phyloP scores from a whole-genome alignment of 169 alveolate genomes.

The Plasmodium fragile region DNA sequence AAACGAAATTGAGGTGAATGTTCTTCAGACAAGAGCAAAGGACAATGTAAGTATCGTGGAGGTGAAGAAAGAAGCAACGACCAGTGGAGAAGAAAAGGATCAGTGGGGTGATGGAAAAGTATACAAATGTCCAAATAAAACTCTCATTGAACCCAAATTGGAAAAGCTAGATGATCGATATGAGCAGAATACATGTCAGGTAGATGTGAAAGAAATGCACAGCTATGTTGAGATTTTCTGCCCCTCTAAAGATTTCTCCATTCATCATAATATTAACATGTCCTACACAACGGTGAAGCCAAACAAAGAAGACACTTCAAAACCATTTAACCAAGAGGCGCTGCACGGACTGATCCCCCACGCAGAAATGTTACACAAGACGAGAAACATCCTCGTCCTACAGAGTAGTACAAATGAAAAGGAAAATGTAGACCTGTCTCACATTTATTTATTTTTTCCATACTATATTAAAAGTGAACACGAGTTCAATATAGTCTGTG shows the following conservation, averaged over 20 bases:
- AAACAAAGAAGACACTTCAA: not conserved
- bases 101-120: not conserved
- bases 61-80: not conserved
- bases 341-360: slow-evolving; percentile 26
- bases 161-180: not conserved
- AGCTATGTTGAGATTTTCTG: slow-evolving; percentile 31
- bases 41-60: not conserved
- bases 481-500: slow-evolving; percentile 31
- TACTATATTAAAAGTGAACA: slow-evolving; percentile 7
- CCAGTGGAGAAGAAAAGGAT: not conserved
- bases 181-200: slow-evolving; percentile 15
- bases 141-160: slow-evolving; percentile 8
- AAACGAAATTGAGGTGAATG: not conserved
- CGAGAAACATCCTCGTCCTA: not conserved
- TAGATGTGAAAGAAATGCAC: not conserved
- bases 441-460: slow-evolving; percentile 48
- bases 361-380: slow-evolving; percentile 30
- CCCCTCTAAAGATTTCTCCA: slow-evolving; percentile 25
- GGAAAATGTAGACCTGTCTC: slow-evolving; percentile 13
- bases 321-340: slow-evolving; percentile 1
- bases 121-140: slow-evolving; percentile 9
- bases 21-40: not conserved
- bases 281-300: slow-evolving; percentile 24
- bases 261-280: slow-evolving; percentile 2
- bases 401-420: not conserved